phyloP scores from a whole-genome alignment of 2,329 filamentous ascomycete species.

The Monilinia laxa region DNA sequence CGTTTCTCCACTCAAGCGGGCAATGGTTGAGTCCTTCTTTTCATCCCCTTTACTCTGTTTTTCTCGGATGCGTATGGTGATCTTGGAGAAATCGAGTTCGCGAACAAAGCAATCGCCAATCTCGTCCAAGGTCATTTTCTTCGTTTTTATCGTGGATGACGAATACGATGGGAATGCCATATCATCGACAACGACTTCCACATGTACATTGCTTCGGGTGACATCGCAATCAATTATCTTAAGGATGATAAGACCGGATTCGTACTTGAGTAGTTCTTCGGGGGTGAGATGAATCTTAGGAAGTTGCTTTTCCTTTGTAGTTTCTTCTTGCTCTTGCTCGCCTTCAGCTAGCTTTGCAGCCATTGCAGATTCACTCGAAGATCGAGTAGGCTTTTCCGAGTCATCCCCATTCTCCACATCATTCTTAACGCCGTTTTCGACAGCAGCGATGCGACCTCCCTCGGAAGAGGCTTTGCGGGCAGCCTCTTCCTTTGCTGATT shows the following conservation, averaged over 20 bases:
- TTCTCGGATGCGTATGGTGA: constrained; percentile 83
- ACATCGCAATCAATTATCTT: constrained; percentile 89
- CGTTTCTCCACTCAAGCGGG: constrained; percentile 81
- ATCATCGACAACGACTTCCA: constrained; percentile 92
- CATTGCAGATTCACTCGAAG: constrained; percentile 33
- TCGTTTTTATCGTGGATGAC: constrained; percentile 71
- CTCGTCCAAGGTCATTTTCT: constrained; percentile 76
- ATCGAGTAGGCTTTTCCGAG: constrained; percentile 46
- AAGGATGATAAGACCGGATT: constrained; percentile 92
- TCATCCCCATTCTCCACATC: constrained; percentile 29
- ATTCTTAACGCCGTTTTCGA: constrained; percentile 29
- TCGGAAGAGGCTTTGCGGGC: constrained; percentile 37
- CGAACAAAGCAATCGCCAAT: constrained; percentile 94
- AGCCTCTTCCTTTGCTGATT: constrained; percentile 67
- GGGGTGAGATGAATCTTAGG: constrained; percentile 77
- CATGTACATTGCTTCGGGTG: constrained; percentile 68
- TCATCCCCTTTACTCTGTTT: constrained; percentile 73
- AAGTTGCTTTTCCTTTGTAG: constrained; percentile 49
- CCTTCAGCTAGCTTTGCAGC: constrained; percentile 37
- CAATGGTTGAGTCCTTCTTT: constrained; percentile 70
- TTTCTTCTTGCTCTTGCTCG: constrained; percentile 48
- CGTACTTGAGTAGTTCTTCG: constrained; percentile 80
- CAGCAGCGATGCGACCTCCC: constrained; percentile 31
- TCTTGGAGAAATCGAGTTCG: constrained; percentile 92
- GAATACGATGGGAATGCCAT: constrained; percentile 88